Evolutionary conservation across 106 monocot genomes (phyloP).

Genomic region (Phalaenopsis equestris): DNA sequence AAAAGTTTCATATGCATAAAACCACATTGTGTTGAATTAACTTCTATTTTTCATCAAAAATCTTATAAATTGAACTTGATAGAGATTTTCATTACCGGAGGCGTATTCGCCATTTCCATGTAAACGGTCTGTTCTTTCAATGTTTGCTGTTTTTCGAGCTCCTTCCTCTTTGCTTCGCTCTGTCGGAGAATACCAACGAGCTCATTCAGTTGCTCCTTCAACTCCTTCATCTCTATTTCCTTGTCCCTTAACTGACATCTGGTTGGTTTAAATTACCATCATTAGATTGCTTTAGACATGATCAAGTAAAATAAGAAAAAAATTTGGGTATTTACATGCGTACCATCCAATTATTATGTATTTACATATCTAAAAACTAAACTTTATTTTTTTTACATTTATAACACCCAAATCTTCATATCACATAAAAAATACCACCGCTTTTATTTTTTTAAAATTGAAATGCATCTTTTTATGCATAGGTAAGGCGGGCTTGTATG

Average conservation of each 20-base stretch:
- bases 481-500: too few relatives aligned
- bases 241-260: slow-evolving; percentile 80
- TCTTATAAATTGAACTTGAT: background rate
- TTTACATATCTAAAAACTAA: too few relatives aligned
- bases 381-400: too few relatives aligned
- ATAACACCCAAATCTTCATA: too few relatives aligned
- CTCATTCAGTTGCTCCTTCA: slow-evolving; percentile 78
- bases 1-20: background rate
- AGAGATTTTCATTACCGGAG: slow-evolving; percentile 28
- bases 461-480: too few relatives aligned
- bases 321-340: too few relatives aligned
- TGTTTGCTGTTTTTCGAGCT: slow-evolving; percentile 58
- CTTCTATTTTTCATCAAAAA: background rate
- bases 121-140: slow-evolving; percentile 50
- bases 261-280: background rate
- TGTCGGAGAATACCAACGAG: slow-evolving; percentile 67
- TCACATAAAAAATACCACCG: too few relatives aligned
- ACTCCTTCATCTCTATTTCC: slow-evolving; percentile 74
- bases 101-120: slow-evolving; percentile 25
- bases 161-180: slow-evolving; percentile 76
- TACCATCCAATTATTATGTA: too few relatives aligned
- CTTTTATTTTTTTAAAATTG: too few relatives aligned
- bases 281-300: background rate
- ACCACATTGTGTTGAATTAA: background rate
- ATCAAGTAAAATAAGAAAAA: background rate